Percentiles rank a stretch among this genome's conserved stretches.
These are phyloP conservation scores for Macaranga tanarius DNA, from an alignment of 441 rosid genomes.

Conservation along the genomic window DNA sequence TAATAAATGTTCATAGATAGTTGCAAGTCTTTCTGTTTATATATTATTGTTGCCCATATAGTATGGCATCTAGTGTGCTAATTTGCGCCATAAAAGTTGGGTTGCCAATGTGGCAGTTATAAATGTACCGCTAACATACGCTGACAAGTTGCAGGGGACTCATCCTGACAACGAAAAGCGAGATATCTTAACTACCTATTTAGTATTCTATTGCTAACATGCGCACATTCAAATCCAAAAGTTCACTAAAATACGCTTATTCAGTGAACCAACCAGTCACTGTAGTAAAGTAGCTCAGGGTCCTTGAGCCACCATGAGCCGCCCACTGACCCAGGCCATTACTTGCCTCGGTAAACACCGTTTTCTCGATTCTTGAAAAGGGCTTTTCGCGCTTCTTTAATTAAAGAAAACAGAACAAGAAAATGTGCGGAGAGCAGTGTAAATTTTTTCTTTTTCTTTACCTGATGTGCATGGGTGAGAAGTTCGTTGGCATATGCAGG, in stretches of 20 bases:
- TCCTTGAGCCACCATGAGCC: background rate
- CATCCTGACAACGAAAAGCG: constrained; percentile 25
- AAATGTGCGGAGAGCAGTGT: background rate
- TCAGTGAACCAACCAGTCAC: background rate
- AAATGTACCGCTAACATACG: constrained; percentile 17
- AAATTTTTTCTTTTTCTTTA: constrained; percentile 25
- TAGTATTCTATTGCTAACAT: constrained; percentile 5
- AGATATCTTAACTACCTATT: constrained; percentile 14
- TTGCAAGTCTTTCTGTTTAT: too few relatives aligned
- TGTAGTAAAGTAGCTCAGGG: background rate
- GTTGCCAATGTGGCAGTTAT: background rate
- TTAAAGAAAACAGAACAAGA: background rate
- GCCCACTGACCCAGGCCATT: background rate
- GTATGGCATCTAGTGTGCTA: background rate
- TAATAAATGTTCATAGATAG: too few relatives aligned
- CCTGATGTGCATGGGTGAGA: constrained; percentile 76
- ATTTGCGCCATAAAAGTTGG: background rate
- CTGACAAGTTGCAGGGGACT: constrained; percentile 9
- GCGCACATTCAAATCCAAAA: background rate
- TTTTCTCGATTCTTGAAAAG: background rate
- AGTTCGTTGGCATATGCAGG: constrained; percentile 65
- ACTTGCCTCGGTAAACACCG: background rate
- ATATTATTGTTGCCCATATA: background rate
- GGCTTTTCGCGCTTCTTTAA: background rate
- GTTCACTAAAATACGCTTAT: constrained; percentile 5